Percentiles rank a stretch among this genome's conserved stretches.
These are phyloP conservation scores for Vigna hirtella DNA, from an alignment of 306 rosid species.

Conservation along the genomic window DNA sequence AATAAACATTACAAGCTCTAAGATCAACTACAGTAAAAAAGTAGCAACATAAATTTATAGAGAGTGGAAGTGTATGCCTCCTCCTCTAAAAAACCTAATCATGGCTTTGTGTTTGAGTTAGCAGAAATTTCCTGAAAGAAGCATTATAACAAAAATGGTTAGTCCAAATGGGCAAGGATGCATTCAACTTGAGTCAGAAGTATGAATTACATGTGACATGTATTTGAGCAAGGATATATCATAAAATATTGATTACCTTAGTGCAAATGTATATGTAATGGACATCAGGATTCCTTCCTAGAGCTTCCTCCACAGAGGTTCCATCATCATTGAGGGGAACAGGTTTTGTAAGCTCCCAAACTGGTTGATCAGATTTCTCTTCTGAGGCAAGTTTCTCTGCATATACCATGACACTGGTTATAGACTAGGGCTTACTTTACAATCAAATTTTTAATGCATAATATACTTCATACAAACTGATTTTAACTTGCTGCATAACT, in stretches of 20 bases:
- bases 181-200: conserved; percentile 12
- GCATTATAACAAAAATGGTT: conserved; percentile 30
- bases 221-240: not conserved
- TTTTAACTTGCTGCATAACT: too few species aligned
- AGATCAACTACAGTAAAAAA: conserved; percentile 32
- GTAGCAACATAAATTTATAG: conserved; percentile 30
- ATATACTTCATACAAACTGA: too few species aligned
- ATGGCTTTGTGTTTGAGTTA: conserved; percentile 34
- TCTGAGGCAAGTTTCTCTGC: conserved; percentile 73
- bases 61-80: conserved; percentile 40
- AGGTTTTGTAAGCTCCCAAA: conserved; percentile 80
- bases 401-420: conserved; percentile 31
- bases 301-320: conserved; percentile 63
- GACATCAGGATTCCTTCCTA: conserved; percentile 76
- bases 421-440: not conserved
- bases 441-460: conserved; percentile 27
- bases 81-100: conserved; percentile 35
- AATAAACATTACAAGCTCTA: not conserved
- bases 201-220: not conserved
- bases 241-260: conserved; percentile 56
- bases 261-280: conserved; percentile 80
- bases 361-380: conserved; percentile 53
- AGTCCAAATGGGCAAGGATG: conserved; percentile 23
- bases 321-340: conserved; percentile 71
- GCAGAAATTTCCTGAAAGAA: conserved; percentile 50